A percentile compares a stretch with the other conserved stretches of the same genome.
phyloP scores from a whole-genome alignment of 148 eudicot species.

The Fagopyrum homotropicum region DNA sequence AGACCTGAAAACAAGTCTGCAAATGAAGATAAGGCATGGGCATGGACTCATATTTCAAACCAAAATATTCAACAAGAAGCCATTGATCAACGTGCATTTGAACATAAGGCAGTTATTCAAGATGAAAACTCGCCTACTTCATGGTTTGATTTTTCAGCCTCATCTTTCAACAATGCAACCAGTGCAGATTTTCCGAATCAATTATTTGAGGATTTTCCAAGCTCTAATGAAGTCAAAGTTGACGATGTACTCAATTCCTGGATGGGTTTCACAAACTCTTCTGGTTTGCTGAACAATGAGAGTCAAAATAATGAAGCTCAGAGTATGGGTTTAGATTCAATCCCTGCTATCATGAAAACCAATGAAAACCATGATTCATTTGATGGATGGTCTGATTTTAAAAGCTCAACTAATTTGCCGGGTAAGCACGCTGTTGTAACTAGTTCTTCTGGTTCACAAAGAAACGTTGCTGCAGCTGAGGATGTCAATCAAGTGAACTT shows the following conservation, averaged over 20 bases:
- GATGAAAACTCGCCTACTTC: background rate
- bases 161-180: background rate
- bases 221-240: slow-evolving; percentile 16
- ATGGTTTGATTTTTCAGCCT: slow-evolving; percentile 10
- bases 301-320: background rate
- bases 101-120: slow-evolving; percentile 3
- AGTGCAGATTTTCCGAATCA: slow-evolving; percentile 7
- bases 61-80: too few relatives aligned
- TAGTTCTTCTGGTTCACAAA: slow-evolving; percentile 20
- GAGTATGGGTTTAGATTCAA: background rate
- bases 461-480: slow-evolving; percentile 13
- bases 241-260: background rate
- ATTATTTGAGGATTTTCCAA: slow-evolving; percentile 30
- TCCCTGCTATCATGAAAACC: slow-evolving; percentile 1
- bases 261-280: background rate
- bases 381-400: slow-evolving; percentile 36
- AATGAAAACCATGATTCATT: slow-evolving; percentile 23
- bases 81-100: too few relatives aligned
- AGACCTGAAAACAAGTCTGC: slow-evolving; percentile 5
- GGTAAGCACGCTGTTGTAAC: slow-evolving; percentile 15
- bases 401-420: slow-evolving; percentile 19
- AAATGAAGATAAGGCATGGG: background rate
- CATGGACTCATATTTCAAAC: slow-evolving; percentile 11
- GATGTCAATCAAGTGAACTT: slow-evolving; percentile 25
- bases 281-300: background rate